Evolutionary conservation across 257 asterid species (phyloP).

Genomic region (Scutellaria galericulata): DNA sequence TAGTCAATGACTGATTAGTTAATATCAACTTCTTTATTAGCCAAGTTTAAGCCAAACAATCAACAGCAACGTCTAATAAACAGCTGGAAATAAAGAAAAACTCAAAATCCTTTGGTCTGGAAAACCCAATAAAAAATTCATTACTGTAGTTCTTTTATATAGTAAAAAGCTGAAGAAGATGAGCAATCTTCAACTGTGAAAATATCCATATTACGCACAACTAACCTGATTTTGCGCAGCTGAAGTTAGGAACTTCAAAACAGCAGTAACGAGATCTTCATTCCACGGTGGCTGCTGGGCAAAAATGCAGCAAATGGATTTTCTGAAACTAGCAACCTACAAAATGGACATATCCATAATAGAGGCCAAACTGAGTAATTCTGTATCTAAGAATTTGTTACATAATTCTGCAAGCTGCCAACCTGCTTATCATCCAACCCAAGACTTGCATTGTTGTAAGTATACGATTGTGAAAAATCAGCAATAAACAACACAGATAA

Average conservation of each 20-base stretch:
- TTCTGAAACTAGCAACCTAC: slow-evolving; percentile 69
- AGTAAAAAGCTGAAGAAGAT: background rate
- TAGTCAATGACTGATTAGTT: slow-evolving; percentile 6
- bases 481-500: slow-evolving; percentile 63
- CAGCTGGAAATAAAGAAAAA: slow-evolving; percentile 6
- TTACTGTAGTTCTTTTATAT: background rate
- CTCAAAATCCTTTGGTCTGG: background rate
- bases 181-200: slow-evolving; percentile 15
- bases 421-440: slow-evolving; percentile 93
- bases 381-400: slow-evolving; percentile 27
- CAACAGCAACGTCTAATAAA: slow-evolving; percentile 14
- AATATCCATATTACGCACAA: slow-evolving; percentile 29
- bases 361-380: slow-evolving; percentile 34
- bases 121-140: slow-evolving; percentile 3
- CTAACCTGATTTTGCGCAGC: slow-evolving; percentile 82
- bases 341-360: slow-evolving; percentile 33
- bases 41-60: slow-evolving; percentile 3
- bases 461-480: slow-evolving; percentile 55
- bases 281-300: slow-evolving; percentile 56
- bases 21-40: slow-evolving; percentile 20
- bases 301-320: slow-evolving; percentile 61
- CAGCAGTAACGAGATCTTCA: slow-evolving; percentile 70
- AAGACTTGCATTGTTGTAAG: slow-evolving; percentile 62
- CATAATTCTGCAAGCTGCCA: slow-evolving; percentile 24
- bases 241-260: slow-evolving; percentile 67